Percentiles rank a stretch among this genome's conserved stretches.
phyloP scores from a whole-genome alignment of 768 basidiomycete genomes.

The Leucocoprinus birnbaumii region DNA sequence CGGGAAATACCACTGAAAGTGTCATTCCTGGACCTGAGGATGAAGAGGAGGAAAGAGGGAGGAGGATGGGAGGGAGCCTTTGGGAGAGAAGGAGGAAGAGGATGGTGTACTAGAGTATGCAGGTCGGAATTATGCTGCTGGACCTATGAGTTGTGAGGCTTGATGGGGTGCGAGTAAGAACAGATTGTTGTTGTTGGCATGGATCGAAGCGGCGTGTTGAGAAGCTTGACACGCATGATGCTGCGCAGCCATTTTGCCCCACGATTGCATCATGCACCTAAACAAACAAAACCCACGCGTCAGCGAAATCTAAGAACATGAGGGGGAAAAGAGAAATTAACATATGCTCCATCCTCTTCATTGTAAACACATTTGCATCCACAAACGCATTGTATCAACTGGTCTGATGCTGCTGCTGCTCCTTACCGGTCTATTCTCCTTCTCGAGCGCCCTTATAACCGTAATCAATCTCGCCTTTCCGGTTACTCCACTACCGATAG shows the following conservation, averaged over 20 bases:
- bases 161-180: too few species aligned
- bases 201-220: background rate
- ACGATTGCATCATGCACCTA: slow-evolving; percentile 86
- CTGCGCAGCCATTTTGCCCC: slow-evolving; percentile 87
- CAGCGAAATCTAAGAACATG: slow-evolving; percentile 10
- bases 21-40: background rate
- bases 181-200: slow-evolving; percentile 15
- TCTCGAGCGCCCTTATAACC: slow-evolving; percentile 12
- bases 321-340: slow-evolving; percentile 18
- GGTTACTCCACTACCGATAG: slow-evolving; percentile 41
- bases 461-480: slow-evolving; percentile 12
- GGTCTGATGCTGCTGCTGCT: slow-evolving; percentile 9
- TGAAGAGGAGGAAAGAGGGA: too few species aligned
- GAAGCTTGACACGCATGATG: slow-evolving; percentile 38
- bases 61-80: too few species aligned
- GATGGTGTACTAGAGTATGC: slow-evolving; percentile 14
- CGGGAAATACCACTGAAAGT: slow-evolving; percentile 8
- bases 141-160: slow-evolving; percentile 18
- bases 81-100: slow-evolving; percentile 3
- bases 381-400: slow-evolving; percentile 73
- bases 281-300: slow-evolving; percentile 7
- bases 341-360: slow-evolving; percentile 84
- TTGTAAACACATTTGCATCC: slow-evolving; percentile 80
- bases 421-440: slow-evolving; percentile 5
- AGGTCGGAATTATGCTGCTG: slow-evolving; percentile 10